Evolutionary conservation across 345 rosid genomes (phyloP), one percentile per base, ranked within the genome.

Genomic region (Aquilaria yunnanensis): DNA sequence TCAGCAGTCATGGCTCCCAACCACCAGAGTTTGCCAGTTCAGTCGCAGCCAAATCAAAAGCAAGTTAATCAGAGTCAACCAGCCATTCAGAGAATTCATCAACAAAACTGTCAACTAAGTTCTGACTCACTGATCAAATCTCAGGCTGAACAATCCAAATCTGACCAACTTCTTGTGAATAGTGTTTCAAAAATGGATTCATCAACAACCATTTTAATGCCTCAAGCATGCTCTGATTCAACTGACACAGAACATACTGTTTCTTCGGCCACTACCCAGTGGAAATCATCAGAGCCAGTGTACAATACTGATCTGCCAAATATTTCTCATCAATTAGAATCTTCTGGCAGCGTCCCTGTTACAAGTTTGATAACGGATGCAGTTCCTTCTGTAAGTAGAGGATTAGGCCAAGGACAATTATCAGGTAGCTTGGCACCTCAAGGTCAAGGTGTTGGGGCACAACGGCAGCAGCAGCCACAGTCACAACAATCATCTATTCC

Each of bases 211-310:
- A 59, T 72, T 34, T 59, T 76, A 70, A 66, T 74, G 66, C 43
- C 85, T 68, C 83, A 73, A 72, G 65, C 70, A 32, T 73, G 76
- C 71, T 71, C 58, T 32, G 94, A 87, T 77, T 71, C 79, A 16
- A 67, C 79, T 68, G 54, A 63, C 61, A 54, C 56, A 41, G 73
- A 60, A 12, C 71, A 75, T 2, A 68, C 61, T 72, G 72, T 57
- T 56, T 73, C 91, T 76, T 72, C 85, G 64, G 75, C 69, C 34
- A 62, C 56, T 61, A 54, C 29, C 62, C 89, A 78, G 63, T 73
- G 87, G 85, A 85, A 81, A 61, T 66, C 89, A 67, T 66, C 87
- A 61, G 94, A 89, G 67, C 69, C 88, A 54, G 64, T 63, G 23
- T 64, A 66, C 68, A 77, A 79, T 50, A 54, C 85, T 67, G 75